Percentiles rank a stretch among this genome's conserved stretches.
Conservation (phyloP, 2,329 filamentous ascomycete species). For the Fusarium sp. region DNA sequence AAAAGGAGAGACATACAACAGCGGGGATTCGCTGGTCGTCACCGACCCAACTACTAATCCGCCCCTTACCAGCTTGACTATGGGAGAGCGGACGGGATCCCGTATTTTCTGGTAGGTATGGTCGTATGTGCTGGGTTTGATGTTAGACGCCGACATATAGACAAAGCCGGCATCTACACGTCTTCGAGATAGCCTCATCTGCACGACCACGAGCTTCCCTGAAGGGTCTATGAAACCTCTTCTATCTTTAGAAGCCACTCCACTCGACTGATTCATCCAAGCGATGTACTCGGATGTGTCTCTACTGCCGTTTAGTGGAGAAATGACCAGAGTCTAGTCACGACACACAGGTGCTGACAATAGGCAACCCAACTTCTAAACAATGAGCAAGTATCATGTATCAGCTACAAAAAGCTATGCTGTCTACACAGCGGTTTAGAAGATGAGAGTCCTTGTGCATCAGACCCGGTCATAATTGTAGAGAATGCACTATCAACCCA, state of each 20-base stretch:
- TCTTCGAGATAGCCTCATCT: not conserved
- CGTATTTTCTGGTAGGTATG: not conserved
- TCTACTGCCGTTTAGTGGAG: not conserved
- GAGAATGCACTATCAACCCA: not conserved
- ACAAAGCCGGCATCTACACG: accelerated
- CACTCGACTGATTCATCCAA: too few species aligned
- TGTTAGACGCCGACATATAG: accelerated
- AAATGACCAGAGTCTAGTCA: not conserved
- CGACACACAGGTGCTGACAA: too few species aligned
- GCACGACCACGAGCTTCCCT: not conserved
- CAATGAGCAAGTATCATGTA: too few species aligned
- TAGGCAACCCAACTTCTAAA: too few species aligned
- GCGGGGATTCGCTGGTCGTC: not conserved
- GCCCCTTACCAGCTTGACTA: too few species aligned
- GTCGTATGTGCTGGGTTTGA: not conserved
- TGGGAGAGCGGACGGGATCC: too few species aligned
- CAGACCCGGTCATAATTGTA: not conserved
- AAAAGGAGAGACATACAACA: not conserved
- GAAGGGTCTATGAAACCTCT: not conserved
- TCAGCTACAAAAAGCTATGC: too few species aligned
- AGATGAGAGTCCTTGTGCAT: not conserved
- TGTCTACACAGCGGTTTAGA: not conserved
- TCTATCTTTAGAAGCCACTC: too few species aligned
- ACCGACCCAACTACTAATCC: too few species aligned
- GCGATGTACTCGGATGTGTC: too few species aligned